These are phyloP conservation scores for Coemansia sp. DNA, from an alignment of 192 early-diverging fungal genomes.

Conservation along the genomic window DNA sequence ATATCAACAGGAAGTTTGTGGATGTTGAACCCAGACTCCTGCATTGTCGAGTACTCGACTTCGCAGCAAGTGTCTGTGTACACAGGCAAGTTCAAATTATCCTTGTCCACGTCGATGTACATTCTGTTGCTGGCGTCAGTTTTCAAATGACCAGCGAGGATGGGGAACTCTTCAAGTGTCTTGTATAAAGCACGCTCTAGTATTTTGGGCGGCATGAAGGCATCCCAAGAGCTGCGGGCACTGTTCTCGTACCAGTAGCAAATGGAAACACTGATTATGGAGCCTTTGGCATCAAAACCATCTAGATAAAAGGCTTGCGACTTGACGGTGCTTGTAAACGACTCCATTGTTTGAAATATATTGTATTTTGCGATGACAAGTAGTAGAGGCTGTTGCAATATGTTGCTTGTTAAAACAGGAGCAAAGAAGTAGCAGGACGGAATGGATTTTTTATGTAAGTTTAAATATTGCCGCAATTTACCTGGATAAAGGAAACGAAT, in stretches of 20 bases:
- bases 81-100: conserved; percentile 32
- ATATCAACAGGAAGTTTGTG: not conserved
- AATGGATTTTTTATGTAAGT: too few species aligned
- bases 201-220: conserved; percentile 23
- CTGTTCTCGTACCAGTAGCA: conserved; percentile 23
- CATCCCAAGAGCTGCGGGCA: not conserved
- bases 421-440: too few species aligned
- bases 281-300: conserved; percentile 5
- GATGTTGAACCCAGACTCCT: not conserved
- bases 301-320: conserved; percentile 11
- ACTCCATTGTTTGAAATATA: conserved; percentile 1
- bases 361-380: too few species aligned
- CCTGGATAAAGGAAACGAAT: too few species aligned
- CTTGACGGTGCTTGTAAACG: not conserved
- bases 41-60: not conserved
- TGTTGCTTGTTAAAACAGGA: too few species aligned
- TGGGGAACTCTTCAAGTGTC: conserved; percentile 18
- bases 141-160: conserved; percentile 13
- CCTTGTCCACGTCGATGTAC: conserved; percentile 5
- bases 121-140: not conserved
- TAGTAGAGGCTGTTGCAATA: too few species aligned
- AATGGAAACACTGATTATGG: conserved; percentile 10
- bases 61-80: conserved; percentile 20
- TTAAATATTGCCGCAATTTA: too few species aligned
- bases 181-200: conserved; percentile 20